phyloP scores from a whole-genome alignment of 2,329 filamentous ascomycete genomes.

The Teratosphaeriaceae sp. region DNA sequence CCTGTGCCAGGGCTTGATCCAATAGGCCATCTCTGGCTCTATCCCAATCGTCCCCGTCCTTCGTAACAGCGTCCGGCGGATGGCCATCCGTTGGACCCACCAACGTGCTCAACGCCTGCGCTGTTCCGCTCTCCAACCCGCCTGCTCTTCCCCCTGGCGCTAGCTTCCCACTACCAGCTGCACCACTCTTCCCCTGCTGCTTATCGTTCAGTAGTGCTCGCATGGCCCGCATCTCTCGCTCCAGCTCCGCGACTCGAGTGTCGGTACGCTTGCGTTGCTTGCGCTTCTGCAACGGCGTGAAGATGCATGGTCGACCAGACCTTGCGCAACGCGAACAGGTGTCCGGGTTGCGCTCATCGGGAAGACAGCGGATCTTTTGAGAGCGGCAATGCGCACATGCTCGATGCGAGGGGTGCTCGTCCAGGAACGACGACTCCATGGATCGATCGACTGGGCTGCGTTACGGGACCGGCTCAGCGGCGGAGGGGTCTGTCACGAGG shows the following conservation, averaged over 20 bases:
- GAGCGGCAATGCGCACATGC: slow-evolving; percentile 39
- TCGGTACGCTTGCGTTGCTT: slow-evolving; percentile 42
- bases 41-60: background rate
- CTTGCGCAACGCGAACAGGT: slow-evolving; percentile 36
- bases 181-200: too few species aligned
- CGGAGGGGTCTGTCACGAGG: too few species aligned
- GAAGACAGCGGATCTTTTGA: slow-evolving; percentile 39
- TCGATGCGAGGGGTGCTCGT: slow-evolving; percentile 21
- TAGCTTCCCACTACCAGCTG: background rate
- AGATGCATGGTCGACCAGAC: slow-evolving; percentile 33
- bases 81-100: too few species aligned
- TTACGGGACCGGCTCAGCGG: too few species aligned
- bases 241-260: slow-evolving; percentile 39
- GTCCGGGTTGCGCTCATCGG: slow-evolving; percentile 22
- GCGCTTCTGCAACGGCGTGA: slow-evolving; percentile 35
- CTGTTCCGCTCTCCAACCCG: background rate
- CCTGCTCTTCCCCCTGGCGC: background rate
- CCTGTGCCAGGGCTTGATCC: background rate
- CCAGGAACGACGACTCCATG: background rate
- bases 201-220: slow-evolving; percentile 29
- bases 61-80: too few species aligned
- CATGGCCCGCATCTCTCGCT: slow-evolving; percentile 38
- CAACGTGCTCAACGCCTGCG: too few species aligned
- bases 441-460: too few species aligned
- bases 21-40: background rate